Evolutionary conservation across 305 asterid species (phyloP).

Genomic region (Fraxinus xanthoxyloides): DNA sequence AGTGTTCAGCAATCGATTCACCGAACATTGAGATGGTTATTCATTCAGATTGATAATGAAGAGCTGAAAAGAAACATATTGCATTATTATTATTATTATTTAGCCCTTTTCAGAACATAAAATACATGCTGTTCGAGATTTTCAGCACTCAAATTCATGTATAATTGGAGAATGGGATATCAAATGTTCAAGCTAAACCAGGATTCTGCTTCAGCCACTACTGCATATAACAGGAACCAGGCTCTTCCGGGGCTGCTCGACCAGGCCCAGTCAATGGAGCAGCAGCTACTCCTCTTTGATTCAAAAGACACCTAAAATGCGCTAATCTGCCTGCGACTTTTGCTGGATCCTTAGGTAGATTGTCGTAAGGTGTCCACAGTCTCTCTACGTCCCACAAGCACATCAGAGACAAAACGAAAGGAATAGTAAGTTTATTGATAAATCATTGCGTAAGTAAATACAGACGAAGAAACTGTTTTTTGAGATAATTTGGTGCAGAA

Average conservation of each 20-base stretch:
- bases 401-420: not conserved
- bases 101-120: not conserved
- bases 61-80: not conserved
- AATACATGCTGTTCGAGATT: not conserved
- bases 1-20: not conserved
- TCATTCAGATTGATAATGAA: not conserved
- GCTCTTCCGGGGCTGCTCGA: conserved; percentile 59
- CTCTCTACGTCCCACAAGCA: conserved; percentile 52
- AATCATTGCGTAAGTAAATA: not conserved
- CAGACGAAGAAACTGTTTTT: not conserved
- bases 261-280: conserved; percentile 73
- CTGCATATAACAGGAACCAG: conserved; percentile 76
- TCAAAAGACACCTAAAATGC: conserved; percentile 75
- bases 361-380: conserved; percentile 68
- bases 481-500: not conserved
- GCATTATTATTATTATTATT: not conserved
- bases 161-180: conserved; percentile 14
- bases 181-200: not conserved
- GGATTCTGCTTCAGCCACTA: conserved; percentile 15
- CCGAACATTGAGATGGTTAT: not conserved
- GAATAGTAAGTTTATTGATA: not conserved
- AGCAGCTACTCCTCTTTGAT: conserved; percentile 87
- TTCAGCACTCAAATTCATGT: conserved; percentile 17
- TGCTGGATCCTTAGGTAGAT: conserved; percentile 55
- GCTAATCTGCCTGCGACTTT: conserved; percentile 52